Evolutionary conservation across 257 asterid species (phyloP).

Genomic region (Forsythia suspensa): DNA sequence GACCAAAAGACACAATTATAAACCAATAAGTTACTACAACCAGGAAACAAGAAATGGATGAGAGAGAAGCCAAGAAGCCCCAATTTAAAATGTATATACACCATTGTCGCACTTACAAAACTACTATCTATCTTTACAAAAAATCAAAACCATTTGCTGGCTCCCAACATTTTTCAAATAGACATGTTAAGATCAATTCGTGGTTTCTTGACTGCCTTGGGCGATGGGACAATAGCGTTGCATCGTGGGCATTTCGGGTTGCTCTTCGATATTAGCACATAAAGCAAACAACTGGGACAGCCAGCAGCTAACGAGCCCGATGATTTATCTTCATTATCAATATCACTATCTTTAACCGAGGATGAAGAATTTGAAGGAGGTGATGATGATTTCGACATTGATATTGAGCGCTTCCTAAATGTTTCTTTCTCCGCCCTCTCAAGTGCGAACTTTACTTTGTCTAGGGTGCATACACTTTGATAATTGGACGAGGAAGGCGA

Average conservation of each 20-base stretch:
- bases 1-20: not conserved
- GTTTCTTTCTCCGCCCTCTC: conserved; percentile 48
- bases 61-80: conserved; percentile 1
- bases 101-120: conserved; percentile 34
- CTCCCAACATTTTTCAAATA: conserved; percentile 27
- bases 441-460: conserved; percentile 52
- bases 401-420: conserved; percentile 38
- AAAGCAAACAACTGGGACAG: conserved; percentile 37
- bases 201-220: conserved; percentile 35
- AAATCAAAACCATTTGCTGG: conserved; percentile 23
- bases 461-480: conserved; percentile 58
- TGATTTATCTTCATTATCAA: conserved; percentile 16
- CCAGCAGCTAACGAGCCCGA: conserved; percentile 35
- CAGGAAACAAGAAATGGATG: not conserved
- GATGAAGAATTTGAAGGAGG: conserved; percentile 62
- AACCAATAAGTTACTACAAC: not conserved
- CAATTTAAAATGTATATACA: conserved; percentile 34
- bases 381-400: conserved; percentile 53
- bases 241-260: conserved; percentile 51
- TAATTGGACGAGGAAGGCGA: conserved; percentile 42
- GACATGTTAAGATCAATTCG: conserved; percentile 48
- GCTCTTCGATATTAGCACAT: conserved; percentile 36
- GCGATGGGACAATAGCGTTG: conserved; percentile 34
- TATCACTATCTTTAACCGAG: conserved; percentile 40
- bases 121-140: conserved; percentile 52